Conservation (phyloP, 1,139 yeast species). For the Lipomyces yarrowii region DNA sequence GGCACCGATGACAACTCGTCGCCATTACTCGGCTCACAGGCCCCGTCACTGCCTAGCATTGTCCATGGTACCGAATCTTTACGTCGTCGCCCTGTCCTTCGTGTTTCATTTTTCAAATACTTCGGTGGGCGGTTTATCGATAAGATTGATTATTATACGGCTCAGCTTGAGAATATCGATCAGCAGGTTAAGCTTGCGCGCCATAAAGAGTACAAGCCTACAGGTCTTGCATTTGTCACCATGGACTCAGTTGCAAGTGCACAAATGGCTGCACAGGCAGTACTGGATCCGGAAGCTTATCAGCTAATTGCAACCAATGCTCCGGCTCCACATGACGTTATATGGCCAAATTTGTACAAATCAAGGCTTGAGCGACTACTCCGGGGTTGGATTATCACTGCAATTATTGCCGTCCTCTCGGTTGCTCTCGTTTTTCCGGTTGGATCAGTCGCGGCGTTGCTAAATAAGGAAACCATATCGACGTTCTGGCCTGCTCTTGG, state of each 20-base stretch:
- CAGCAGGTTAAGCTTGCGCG: constrained; percentile 56
- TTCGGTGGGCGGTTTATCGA: constrained; percentile 61
- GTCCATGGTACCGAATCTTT: constrained; percentile 13
- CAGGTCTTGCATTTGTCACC: constrained; percentile 70
- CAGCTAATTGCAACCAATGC: constrained; percentile 74
- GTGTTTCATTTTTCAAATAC: constrained; percentile 52
- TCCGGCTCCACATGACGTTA: constrained; percentile 84
- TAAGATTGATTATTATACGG: constrained; percentile 63
- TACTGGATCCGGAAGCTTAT: constrained; percentile 75
- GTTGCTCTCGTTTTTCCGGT: constrained; percentile 74
- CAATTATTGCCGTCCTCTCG: constrained; percentile 64
- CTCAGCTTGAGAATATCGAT: constrained; percentile 59
- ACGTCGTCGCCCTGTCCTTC: constrained; percentile 47
- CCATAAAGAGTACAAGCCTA: constrained; percentile 47
- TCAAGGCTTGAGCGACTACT: constrained; percentile 59
- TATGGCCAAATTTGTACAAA: constrained; percentile 75
- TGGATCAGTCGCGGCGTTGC: constrained; percentile 67
- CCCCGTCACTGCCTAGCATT: constrained; percentile 19
- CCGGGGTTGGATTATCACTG: constrained; percentile 63
- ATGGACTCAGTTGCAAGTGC: constrained; percentile 86
- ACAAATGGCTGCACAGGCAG: constrained; percentile 88
- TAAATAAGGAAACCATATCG: constrained; percentile 67
- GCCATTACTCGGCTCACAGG: constrained; percentile 11
- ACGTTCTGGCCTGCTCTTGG: constrained; percentile 77
- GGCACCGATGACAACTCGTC: constrained; percentile 18